phyloP scores from a whole-genome alignment of 2,329 filamentous ascomycete genomes.

The Hymenoscyphus scutula region DNA sequence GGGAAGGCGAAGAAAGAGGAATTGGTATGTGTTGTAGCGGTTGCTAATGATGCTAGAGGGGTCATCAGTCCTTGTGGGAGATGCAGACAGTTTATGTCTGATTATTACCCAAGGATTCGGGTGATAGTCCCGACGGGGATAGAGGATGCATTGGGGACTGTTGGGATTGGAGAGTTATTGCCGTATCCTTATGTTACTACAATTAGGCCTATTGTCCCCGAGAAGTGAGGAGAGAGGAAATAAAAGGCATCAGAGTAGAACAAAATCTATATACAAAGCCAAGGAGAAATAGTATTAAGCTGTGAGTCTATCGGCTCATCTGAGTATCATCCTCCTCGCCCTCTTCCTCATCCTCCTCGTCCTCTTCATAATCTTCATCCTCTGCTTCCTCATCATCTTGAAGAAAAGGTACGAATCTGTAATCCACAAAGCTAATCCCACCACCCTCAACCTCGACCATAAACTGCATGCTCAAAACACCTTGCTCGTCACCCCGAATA shows the following conservation, averaged over 20 bases:
- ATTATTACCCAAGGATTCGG: slow-evolving; percentile 24
- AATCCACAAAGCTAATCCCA: slow-evolving; percentile 73
- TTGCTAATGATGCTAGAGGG: slow-evolving; percentile 20
- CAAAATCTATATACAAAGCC: no score
- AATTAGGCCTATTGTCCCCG: background rate
- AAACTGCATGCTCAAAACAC: slow-evolving; percentile 91
- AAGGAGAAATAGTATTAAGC: background rate
- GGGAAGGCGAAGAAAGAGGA: slow-evolving; percentile 7
- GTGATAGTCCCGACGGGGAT: slow-evolving; percentile 20
- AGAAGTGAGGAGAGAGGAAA: background rate
- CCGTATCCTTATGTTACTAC: slow-evolving; percentile 22
- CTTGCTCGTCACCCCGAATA: slow-evolving; percentile 80
- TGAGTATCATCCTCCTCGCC: background rate
- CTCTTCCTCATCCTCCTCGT: slow-evolving; percentile 15
- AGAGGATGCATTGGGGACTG: slow-evolving; percentile 14
- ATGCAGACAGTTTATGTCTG: slow-evolving; percentile 28
- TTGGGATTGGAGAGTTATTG: slow-evolving; percentile 19
- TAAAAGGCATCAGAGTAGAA: background rate
- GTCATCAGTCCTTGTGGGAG: slow-evolving; percentile 28
- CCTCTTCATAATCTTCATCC: slow-evolving; percentile 39
- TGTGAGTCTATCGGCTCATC: background rate
- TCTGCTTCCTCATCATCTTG: slow-evolving; percentile 55
- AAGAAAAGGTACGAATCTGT: slow-evolving; percentile 74
- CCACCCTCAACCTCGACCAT: slow-evolving; percentile 84
- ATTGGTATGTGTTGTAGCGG: slow-evolving; percentile 19